Conservation (phyloP, 2,329 filamentous ascomycete genomes). For the Neoascochyta sp. region DNA sequence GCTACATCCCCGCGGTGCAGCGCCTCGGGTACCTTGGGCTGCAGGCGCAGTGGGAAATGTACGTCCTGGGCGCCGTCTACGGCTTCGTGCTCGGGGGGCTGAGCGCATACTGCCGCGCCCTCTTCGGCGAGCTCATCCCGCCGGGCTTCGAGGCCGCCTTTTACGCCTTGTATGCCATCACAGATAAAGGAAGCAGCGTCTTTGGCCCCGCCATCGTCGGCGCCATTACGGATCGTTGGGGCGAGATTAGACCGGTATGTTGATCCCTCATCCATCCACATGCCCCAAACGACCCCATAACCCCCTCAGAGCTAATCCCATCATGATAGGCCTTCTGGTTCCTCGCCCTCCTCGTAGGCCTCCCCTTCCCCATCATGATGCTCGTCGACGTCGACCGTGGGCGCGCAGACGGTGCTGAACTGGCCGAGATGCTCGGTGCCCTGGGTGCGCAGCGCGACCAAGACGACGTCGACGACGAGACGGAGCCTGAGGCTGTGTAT, state of each 20-base stretch:
- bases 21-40: constrained; percentile 74
- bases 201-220: constrained; percentile 95
- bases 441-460: constrained; percentile 7
- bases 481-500: too few species aligned
- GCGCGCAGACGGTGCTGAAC: constrained; percentile 40
- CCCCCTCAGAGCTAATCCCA: background rate
- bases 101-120: constrained; percentile 83
- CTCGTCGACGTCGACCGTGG: constrained; percentile 73
- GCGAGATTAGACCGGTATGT: constrained; percentile 47
- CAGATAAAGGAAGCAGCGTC: constrained; percentile 90
- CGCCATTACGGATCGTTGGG: constrained; percentile 72
- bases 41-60: constrained; percentile 98
- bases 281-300: too few species aligned
- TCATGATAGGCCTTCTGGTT: constrained; percentile 73
- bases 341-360: constrained; percentile 74
- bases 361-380: constrained; percentile 80
- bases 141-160: constrained; percentile 94
- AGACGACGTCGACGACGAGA: background rate
- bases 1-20: constrained; percentile 77
- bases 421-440: constrained; percentile 39
- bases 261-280: too few species aligned
- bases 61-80: constrained; percentile 83
- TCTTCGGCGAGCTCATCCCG: constrained; percentile 91
- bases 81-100: constrained; percentile 92
- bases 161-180: constrained; percentile 94